Conservation (phyloP, 345 rosid genomes). For the Lumnitzera littorea region DNA sequence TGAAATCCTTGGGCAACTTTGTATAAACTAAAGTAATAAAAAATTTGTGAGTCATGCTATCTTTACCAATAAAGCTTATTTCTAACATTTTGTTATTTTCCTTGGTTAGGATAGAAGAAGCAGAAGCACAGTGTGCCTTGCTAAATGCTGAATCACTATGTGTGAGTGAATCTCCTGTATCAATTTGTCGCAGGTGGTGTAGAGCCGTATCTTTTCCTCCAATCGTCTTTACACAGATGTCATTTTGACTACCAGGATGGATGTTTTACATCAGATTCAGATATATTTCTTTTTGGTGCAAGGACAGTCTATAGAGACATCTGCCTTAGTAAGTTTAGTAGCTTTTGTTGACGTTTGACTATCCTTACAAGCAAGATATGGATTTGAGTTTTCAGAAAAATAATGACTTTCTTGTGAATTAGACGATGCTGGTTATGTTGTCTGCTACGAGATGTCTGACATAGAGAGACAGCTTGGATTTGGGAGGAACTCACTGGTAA, state of each 20-base stretch:
- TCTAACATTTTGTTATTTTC: constrained; percentile 3
- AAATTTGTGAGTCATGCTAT: background rate
- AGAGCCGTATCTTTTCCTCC: no score
- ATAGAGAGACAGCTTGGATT: constrained; percentile 74
- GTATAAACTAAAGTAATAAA: no score
- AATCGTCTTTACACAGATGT: background rate
- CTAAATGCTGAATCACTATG: constrained; percentile 76
- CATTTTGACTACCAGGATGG: constrained; percentile 56
- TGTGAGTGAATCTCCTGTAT: constrained; percentile 37
- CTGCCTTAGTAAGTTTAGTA: constrained; percentile 54
- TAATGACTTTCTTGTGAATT: constrained; percentile 24
- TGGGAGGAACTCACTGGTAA: constrained; percentile 90
- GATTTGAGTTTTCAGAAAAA: constrained; percentile 7
- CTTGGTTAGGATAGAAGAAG: constrained; percentile 73
- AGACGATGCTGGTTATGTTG: constrained; percentile 83
- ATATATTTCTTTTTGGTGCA: constrained; percentile 89
- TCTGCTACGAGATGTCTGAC: constrained; percentile 91
- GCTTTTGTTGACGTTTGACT: background rate
- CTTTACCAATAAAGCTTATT: background rate
- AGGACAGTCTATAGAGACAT: constrained; percentile 88
- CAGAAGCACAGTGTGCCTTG: constrained; percentile 91
- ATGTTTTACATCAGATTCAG: constrained; percentile 91
- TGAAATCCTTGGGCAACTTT: no score
- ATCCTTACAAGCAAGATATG: background rate
- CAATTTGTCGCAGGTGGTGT: no score